Evolutionary conservation across 805 yeast species (phyloP).

Genomic region (Sporopachydermia quercuum): DNA sequence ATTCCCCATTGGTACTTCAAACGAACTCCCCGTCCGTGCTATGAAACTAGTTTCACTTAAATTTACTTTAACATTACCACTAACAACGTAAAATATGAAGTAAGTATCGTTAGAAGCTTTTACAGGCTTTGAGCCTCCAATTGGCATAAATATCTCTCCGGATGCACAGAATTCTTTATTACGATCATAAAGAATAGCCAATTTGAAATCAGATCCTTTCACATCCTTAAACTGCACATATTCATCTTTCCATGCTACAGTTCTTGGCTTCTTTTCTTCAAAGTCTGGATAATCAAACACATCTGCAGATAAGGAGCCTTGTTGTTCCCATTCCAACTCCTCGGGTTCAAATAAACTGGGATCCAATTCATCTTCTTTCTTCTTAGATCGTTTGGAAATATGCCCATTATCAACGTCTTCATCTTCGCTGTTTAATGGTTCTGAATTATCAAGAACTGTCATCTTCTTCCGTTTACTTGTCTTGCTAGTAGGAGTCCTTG

Average conservation of each 20-base stretch:
- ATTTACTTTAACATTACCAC: conserved; percentile 57
- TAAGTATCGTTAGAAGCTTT: conserved; percentile 51
- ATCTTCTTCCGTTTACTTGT: background rate
- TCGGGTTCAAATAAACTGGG: background rate
- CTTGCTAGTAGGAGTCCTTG: background rate
- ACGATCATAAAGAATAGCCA: conserved; percentile 50
- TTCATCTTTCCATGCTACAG: conserved; percentile 47
- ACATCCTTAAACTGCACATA: conserved; percentile 25
- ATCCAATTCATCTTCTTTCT: background rate
- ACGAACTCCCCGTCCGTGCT: conserved; percentile 58
- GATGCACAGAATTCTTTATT: conserved; percentile 53
- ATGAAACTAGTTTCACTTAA: conserved; percentile 43
- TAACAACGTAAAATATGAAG: conserved; percentile 60
- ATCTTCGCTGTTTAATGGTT: background rate
- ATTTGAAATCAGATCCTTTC: conserved; percentile 37
- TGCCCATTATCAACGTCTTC: too few species aligned
- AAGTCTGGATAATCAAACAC: conserved; percentile 37
- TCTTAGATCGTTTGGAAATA: too few species aligned
- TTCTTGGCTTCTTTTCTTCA: conserved; percentile 26
- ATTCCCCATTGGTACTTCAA: conserved; percentile 70
- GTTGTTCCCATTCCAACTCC: conserved; percentile 3
- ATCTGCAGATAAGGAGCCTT: conserved; percentile 12
- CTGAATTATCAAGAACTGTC: background rate
- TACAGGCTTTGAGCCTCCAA: conserved; percentile 42
- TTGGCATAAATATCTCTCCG: conserved; percentile 57